A percentile compares a stretch with the other conserved stretches of the same genome.
phyloP scores from a whole-genome alignment of 1,284 basidiomycete species.

The Sporisorium exsertum region DNA sequence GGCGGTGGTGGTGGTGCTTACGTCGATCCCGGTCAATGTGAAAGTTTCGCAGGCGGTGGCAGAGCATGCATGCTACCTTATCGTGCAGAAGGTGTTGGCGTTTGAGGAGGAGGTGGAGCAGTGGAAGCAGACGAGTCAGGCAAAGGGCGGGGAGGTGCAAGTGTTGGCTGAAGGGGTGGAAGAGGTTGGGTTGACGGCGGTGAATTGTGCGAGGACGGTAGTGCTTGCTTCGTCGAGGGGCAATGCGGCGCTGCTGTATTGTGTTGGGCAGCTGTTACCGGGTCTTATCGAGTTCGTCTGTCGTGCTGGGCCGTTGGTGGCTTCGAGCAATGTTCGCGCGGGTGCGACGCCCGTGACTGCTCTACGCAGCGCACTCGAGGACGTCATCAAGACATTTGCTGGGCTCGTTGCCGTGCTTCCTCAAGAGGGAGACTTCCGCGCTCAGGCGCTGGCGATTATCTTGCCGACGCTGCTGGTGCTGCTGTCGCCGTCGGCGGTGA shows the following conservation, averaged over 20 bases:
- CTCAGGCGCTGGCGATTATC: conserved; percentile 79
- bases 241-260: conserved; percentile 78
- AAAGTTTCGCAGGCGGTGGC: conserved; percentile 81
- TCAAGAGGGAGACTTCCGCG: conserved; percentile 52
- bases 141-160: conserved; percentile 41
- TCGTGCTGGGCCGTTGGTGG: conserved; percentile 71
- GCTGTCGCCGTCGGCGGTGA: conserved; percentile 72
- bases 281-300: conserved; percentile 81
- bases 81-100: conserved; percentile 78
- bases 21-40: conserved; percentile 78
- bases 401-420: conserved; percentile 71
- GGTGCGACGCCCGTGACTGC: conserved; percentile 67
- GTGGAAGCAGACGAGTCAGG: conserved; percentile 22
- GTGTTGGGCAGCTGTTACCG: conserved; percentile 80
- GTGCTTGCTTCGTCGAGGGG: conserved; percentile 72
- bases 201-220: conserved; percentile 85
- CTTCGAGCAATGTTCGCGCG: background rate
- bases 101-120: conserved; percentile 74
- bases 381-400: conserved; percentile 84
- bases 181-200: conserved; percentile 82
- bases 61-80: conserved; percentile 85
- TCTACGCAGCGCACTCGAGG: conserved; percentile 75
- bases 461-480: conserved; percentile 83
- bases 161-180: conserved; percentile 26
- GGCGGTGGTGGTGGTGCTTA: conserved; percentile 85